Evolutionary conservation across 169 alveolate genomes (phyloP).

Genomic region (Condylostoma magnum): DNA sequence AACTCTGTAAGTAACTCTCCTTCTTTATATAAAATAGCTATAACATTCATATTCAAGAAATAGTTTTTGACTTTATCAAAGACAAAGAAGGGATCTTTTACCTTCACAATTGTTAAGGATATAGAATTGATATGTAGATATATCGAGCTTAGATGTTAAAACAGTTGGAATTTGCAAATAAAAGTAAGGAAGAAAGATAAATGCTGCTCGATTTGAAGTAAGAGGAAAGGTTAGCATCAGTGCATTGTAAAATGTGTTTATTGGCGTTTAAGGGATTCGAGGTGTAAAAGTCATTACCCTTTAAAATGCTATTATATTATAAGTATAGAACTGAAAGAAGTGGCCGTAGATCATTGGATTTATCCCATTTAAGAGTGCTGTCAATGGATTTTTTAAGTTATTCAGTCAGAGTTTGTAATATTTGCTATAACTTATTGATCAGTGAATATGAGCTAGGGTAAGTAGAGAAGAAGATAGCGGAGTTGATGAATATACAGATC

Average conservation of each 20-base stretch:
- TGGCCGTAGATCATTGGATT: background rate
- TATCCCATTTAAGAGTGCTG: background rate
- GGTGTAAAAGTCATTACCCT: background rate
- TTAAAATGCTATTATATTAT: constrained; percentile 6
- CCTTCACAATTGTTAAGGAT: background rate
- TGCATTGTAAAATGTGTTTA: constrained; percentile 12
- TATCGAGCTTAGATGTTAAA: too few relatives aligned
- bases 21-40: background rate
- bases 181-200: too few relatives aligned
- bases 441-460: constrained; percentile 4
- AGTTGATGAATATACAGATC: background rate
- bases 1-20: background rate
- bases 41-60: background rate
- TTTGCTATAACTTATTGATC: background rate
- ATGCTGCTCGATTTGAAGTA: too few relatives aligned
- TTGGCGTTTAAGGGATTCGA: background rate
- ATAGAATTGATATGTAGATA: too few relatives aligned
- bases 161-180: too few relatives aligned
- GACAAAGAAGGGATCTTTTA: background rate
- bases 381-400: constrained; percentile 4
- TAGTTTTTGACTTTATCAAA: background rate
- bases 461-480: background rate
- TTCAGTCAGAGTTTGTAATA: constrained; percentile 11
- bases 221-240: constrained; percentile 4
- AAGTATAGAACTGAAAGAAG: background rate